phyloP scores from a whole-genome alignment of 1,284 basidiomycete species.

The Cryptococcus sp. region DNA sequence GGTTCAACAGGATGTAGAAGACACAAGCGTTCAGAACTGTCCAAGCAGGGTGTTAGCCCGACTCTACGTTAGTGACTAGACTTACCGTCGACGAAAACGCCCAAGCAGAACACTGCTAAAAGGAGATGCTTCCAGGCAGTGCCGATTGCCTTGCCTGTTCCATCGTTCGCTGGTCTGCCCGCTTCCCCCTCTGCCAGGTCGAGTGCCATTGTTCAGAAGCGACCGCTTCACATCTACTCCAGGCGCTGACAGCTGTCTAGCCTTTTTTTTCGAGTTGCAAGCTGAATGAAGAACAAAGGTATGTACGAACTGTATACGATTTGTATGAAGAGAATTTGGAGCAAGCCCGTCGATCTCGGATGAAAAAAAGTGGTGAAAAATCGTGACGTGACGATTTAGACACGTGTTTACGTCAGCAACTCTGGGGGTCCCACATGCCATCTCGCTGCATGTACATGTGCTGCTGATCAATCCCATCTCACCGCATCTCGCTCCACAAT shows the following conservation, averaged over 20 bases:
- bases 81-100: conserved; percentile 26
- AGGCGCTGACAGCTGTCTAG: background rate
- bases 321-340: background rate
- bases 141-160: conserved; percentile 17
- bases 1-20: conserved; percentile 28
- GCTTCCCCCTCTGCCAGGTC: background rate
- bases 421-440: background rate
- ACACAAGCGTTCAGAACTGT: conserved; percentile 3
- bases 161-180: background rate
- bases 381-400: background rate
- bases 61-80: background rate
- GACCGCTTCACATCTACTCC: background rate
- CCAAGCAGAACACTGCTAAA: conserved; percentile 22
- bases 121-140: conserved; percentile 1
- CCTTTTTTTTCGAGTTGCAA: background rate
- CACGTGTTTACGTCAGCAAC: background rate
- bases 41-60: background rate
- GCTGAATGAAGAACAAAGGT: background rate
- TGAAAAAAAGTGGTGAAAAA: background rate
- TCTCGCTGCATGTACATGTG: background rate
- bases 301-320: background rate
- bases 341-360: background rate
- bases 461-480: too few species aligned
- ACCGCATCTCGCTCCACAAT: too few species aligned
- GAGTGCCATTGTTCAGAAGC: background rate